phyloP scores from a whole-genome alignment of 1,284 basidiomycete genomes.

The Laetiporus sulphureus region DNA sequence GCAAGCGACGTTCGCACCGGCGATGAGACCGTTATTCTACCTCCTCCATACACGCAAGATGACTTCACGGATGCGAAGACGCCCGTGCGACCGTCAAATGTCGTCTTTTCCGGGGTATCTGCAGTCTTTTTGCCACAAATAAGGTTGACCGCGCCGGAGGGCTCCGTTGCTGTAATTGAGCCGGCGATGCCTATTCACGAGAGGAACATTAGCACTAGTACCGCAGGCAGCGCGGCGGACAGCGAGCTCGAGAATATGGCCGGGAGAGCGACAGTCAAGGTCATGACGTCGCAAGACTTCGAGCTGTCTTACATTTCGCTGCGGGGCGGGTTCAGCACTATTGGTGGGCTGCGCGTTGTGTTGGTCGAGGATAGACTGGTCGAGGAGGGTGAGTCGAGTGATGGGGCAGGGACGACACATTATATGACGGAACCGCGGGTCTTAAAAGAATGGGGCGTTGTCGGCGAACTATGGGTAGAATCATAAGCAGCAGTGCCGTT shows the following conservation, averaged over 20 bases:
- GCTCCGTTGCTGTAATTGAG: neutral
- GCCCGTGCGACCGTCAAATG: slow-evolving; percentile 15
- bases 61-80: slow-evolving; percentile 22
- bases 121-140: slow-evolving; percentile 35
- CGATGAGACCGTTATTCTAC: slow-evolving; percentile 24
- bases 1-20: slow-evolving; percentile 5
- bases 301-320: slow-evolving; percentile 52
- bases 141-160: slow-evolving; percentile 12
- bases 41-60: slow-evolving; percentile 39
- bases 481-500: no score
- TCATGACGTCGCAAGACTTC: slow-evolving; percentile 40
- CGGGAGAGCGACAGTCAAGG: slow-evolving; percentile 13
- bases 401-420: slow-evolving; percentile 16
- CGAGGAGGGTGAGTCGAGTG: slow-evolving; percentile 34
- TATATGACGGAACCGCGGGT: slow-evolving; percentile 30
- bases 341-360: slow-evolving; percentile 60
- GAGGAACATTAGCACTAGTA: slow-evolving; percentile 13
- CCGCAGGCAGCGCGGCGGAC: slow-evolving; percentile 17
- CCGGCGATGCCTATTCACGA: slow-evolving; percentile 13
- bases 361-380: slow-evolving; percentile 50
- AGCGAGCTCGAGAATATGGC: slow-evolving; percentile 30
- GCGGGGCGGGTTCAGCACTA: slow-evolving; percentile 45
- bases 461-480: slow-evolving; percentile 62
- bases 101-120: slow-evolving; percentile 51
- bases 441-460: slow-evolving; percentile 61